phyloP scores from a whole-genome alignment of 2,329 filamentous ascomycete species.

The Fusarium verticillioides region DNA sequence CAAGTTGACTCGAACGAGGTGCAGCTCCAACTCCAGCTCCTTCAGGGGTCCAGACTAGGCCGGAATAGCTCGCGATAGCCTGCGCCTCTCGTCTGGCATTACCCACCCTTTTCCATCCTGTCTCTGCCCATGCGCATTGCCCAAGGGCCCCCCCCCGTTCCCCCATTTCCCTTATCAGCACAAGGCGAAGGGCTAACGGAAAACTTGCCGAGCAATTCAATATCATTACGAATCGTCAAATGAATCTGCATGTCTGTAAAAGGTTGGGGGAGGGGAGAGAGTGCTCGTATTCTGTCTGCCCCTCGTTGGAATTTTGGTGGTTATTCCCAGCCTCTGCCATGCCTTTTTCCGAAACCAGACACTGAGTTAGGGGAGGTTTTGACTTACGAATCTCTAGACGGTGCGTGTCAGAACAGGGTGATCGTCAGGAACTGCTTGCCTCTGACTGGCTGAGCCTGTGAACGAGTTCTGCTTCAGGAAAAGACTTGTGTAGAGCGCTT shows the following conservation, averaged over 20 bases:
- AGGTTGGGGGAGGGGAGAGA: neutral
- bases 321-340: slow-evolving; percentile 12
- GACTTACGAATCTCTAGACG: slow-evolving; percentile 22
- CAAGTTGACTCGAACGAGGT: neutral
- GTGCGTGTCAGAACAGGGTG: slow-evolving; percentile 29
- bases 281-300: slow-evolving; percentile 12
- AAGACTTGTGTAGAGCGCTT: slow-evolving; percentile 24
- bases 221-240: neutral
- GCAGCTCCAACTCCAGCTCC: neutral
- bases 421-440: slow-evolving; percentile 32
- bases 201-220: slow-evolving; percentile 14
- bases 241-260: neutral
- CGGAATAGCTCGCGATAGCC: slow-evolving; percentile 6
- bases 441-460: slow-evolving; percentile 15
- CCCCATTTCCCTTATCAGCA: slow-evolving; percentile 28
- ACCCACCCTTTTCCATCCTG: slow-evolving; percentile 6
- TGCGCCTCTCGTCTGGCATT: slow-evolving; percentile 33
- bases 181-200: neutral
- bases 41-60: slow-evolving; percentile 30
- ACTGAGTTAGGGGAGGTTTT: neutral
- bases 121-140: neutral
- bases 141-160: neutral
- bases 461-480: slow-evolving; percentile 18
- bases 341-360: slow-evolving; percentile 18
- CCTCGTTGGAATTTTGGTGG: slow-evolving; percentile 8